Evolutionary conservation across 1,284 basidiomycete species (phyloP).

Genomic region (Spongiforma sp.): DNA sequence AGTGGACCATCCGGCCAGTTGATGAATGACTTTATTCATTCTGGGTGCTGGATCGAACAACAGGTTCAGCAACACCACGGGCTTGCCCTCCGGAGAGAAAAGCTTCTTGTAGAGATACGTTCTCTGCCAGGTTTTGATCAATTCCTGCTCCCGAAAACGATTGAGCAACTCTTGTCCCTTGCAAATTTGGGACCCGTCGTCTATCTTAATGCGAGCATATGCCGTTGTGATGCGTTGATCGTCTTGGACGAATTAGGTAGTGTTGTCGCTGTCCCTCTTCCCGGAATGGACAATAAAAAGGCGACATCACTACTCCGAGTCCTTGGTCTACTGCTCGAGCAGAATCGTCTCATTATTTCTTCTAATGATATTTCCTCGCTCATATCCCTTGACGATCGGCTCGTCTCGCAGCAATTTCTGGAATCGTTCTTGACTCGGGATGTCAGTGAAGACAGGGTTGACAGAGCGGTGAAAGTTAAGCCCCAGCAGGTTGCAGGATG

Average conservation of each 20-base stretch:
- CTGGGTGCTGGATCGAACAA: background rate
- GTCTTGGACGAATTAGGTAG: background rate
- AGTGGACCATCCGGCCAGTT: background rate
- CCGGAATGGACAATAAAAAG: background rate
- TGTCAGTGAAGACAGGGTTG: background rate
- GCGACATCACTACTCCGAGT: background rate
- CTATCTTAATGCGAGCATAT: background rate
- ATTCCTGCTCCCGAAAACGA: slow-evolving; percentile 1
- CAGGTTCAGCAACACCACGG: background rate
- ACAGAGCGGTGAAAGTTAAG: background rate
- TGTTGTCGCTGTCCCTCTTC: background rate
- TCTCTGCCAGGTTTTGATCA: background rate
- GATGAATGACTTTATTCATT: background rate
- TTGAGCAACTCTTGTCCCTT: background rate
- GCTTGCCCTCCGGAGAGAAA: background rate
- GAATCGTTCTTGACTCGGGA: background rate
- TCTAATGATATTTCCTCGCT: background rate
- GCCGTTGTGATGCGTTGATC: background rate
- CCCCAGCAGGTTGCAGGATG: background rate
- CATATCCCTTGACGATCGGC: background rate
- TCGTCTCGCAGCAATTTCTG: background rate
- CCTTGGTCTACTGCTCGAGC: background rate
- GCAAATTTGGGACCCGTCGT: background rate
- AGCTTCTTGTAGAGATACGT: background rate
- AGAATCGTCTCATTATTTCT: background rate